phyloP scores from a whole-genome alignment of 2,329 filamentous ascomycete species.

The Mycocentrospora acerina region DNA sequence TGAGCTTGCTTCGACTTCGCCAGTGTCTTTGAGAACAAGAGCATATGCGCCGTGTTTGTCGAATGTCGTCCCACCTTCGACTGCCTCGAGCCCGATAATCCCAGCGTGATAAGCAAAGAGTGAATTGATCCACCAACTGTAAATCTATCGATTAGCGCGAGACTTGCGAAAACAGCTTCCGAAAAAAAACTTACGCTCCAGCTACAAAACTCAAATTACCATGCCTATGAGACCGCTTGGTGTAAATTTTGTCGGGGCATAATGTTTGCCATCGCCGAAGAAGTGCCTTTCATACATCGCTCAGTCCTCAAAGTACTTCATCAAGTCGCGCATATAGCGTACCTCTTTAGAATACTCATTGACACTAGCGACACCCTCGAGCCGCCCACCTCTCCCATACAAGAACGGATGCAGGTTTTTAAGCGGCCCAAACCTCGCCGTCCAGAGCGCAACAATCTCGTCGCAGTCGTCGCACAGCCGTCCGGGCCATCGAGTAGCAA shows the following conservation, averaged over 20 bases:
- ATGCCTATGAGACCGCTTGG: constrained; percentile 34
- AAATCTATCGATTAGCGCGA: constrained; percentile 7
- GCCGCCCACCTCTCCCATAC: constrained; percentile 46
- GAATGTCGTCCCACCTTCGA: constrained; percentile 46
- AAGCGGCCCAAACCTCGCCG: constrained; percentile 40
- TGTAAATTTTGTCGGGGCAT: constrained; percentile 32
- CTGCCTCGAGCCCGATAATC: constrained; percentile 48
- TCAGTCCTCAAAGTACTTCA: constrained; percentile 5
- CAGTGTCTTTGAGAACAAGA: constrained; percentile 44
- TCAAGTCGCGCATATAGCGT: constrained; percentile 6
- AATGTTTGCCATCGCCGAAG: constrained; percentile 35
- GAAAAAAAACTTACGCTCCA: constrained; percentile 44
- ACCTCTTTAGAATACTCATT: constrained; percentile 44
- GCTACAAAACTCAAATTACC: constrained; percentile 50
- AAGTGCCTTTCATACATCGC: constrained; percentile 27
- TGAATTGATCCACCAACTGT: constrained; percentile 53
- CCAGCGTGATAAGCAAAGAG: constrained; percentile 51
- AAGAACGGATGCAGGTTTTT: constrained; percentile 43
- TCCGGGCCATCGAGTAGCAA: constrained; percentile 51
- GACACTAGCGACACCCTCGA: constrained; percentile 45
- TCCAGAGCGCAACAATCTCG: constrained; percentile 44
- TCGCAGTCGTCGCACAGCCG: constrained; percentile 50
- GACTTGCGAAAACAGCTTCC: neutral
- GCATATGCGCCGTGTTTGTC: constrained; percentile 50
- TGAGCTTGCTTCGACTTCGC: constrained; percentile 40